Evolutionary conservation across 208 protist genomes (phyloP), one percentile per base, ranked within the genome.

Genomic region (Leishmania arabica): DNA sequence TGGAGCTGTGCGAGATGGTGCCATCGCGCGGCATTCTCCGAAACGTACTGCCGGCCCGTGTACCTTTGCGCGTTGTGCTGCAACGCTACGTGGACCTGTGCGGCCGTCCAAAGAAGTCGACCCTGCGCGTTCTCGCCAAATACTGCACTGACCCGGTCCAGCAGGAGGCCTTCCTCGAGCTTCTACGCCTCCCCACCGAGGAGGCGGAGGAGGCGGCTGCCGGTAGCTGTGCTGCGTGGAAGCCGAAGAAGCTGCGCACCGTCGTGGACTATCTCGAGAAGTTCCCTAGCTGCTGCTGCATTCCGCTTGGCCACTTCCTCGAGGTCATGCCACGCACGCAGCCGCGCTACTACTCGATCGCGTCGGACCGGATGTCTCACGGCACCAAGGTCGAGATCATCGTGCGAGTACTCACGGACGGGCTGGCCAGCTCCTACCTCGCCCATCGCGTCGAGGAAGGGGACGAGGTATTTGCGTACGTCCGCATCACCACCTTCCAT

Each of bases 271-370:
- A 92, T 77, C 49, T 97, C 62, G 87, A 90, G 80, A 75, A 60
- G 40, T 97, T 96, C 81, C 89, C 88, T 11, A 95, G 89, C 78
- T 96, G 91, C 68, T 88, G 85, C 62, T 68, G 88, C 49, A 86
- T 95, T 27, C 84, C 88, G 49, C 54, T 96, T 27, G 94, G 87
- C 6, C 88, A 91, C 64, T 91, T 98, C 66, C 66, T 98, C 19
- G 95, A 99, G 84, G 53, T 98, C 21, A 88, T 99, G 82, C 96
- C 97, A 34, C 90, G 94, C 11, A 82, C 98, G 31, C 95, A 98
- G 84, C 93, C 93, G n/a, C 92, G 98, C 27, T 99, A 97, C 84
- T 99, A 99, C 88, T 99, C 98, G 6, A 99, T 99, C 86, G 97
- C 97, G 6, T 98, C 96, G 0, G 98, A 98, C 54, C 85, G 76